A percentile compares a stretch with the other conserved stretches of the same genome.
These are phyloP conservation scores for Yarrowia phangngaensis DNA, from an alignment of 805 yeast species.

Conservation along the genomic window DNA sequence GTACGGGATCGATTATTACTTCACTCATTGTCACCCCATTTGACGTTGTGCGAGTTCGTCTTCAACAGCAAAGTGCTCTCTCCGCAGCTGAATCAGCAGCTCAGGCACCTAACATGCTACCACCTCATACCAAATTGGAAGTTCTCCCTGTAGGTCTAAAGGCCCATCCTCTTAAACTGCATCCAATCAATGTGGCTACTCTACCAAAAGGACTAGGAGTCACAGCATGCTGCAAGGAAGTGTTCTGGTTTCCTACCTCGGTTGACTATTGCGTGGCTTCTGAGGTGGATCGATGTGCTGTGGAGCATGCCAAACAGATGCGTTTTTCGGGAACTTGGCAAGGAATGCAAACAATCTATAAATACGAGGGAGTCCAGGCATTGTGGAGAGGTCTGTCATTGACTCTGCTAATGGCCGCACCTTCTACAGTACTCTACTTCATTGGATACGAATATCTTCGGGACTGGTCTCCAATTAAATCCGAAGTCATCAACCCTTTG, in stretches of 20 bases:
- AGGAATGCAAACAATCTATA: constrained; percentile 62
- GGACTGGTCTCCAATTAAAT: constrained; percentile 60
- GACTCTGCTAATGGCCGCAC: constrained; percentile 80
- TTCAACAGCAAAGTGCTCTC: constrained; percentile 42
- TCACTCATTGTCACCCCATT: constrained; percentile 42
- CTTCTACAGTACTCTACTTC: constrained; percentile 89
- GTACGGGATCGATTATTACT: constrained; percentile 44
- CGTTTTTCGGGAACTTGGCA: constrained; percentile 65
- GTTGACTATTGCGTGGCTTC: constrained; percentile 42
- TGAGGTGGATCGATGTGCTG: constrained; percentile 38
- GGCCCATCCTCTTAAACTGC: constrained; percentile 23
- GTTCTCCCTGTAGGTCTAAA: constrained; percentile 12
- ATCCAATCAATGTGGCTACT: constrained; percentile 30
- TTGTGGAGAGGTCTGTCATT: constrained; percentile 87
- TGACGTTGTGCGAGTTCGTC: constrained; percentile 45
- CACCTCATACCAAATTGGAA: constrained; percentile 21
- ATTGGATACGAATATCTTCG: constrained; percentile 87
- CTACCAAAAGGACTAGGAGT: constrained; percentile 40
- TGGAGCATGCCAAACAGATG: constrained; percentile 43
- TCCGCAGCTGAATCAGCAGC: constrained; percentile 27
- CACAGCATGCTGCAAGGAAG: constrained; percentile 42
- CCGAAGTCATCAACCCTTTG: constrained; percentile 59
- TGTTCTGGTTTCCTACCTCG: constrained; percentile 41
- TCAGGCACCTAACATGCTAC: constrained; percentile 56
- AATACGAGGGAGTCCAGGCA: constrained; percentile 69